Conservation (phyloP, 441 rosid genomes). For the Sinapis alba region DNA sequence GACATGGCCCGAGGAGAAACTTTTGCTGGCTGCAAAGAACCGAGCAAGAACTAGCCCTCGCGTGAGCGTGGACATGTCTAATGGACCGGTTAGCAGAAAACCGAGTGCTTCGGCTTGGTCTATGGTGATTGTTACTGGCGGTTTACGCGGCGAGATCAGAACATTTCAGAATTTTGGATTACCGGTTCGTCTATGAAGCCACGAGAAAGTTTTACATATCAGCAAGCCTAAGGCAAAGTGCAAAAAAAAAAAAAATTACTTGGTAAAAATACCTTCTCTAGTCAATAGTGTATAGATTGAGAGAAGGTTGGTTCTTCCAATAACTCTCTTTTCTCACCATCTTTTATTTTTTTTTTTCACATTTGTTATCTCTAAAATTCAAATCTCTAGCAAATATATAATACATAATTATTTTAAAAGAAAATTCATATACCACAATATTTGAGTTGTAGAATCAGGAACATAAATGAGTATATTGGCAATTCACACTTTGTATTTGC, state of each 20-base stretch:
- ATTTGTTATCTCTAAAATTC: slow-evolving; percentile 14
- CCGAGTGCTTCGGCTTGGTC: slow-evolving; percentile 75
- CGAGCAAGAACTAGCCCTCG: slow-evolving; percentile 52
- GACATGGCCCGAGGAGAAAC: slow-evolving; percentile 96
- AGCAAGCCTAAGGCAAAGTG: slow-evolving; percentile 17
- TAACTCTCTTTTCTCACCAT: slow-evolving; percentile 13
- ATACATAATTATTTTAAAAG: background rate
- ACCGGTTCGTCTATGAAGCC: slow-evolving; percentile 66
- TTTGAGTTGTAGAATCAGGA: background rate
- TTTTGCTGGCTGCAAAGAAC: slow-evolving; percentile 51
- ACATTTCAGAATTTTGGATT: slow-evolving; percentile 92
- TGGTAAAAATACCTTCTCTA: slow-evolving; percentile 23
- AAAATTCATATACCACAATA: background rate
- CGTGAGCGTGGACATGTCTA: slow-evolving; percentile 58
- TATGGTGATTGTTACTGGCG: slow-evolving; percentile 94
- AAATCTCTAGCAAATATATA: slow-evolving; percentile 29
- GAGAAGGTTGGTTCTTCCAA: slow-evolving; percentile 26
- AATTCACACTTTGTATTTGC: background rate
- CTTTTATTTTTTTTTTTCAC: background rate
- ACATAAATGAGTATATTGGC: background rate
- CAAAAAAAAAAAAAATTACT: background rate
- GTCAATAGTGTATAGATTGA: slow-evolving; percentile 38
- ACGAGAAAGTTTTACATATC: slow-evolving; percentile 17
- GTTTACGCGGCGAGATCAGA: slow-evolving; percentile 85
- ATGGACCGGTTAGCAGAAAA: slow-evolving; percentile 40